These are phyloP conservation scores for Rhizopus stolonifer DNA, from an alignment of 371 early-diverging fungal genomes.

Conservation along the genomic window DNA sequence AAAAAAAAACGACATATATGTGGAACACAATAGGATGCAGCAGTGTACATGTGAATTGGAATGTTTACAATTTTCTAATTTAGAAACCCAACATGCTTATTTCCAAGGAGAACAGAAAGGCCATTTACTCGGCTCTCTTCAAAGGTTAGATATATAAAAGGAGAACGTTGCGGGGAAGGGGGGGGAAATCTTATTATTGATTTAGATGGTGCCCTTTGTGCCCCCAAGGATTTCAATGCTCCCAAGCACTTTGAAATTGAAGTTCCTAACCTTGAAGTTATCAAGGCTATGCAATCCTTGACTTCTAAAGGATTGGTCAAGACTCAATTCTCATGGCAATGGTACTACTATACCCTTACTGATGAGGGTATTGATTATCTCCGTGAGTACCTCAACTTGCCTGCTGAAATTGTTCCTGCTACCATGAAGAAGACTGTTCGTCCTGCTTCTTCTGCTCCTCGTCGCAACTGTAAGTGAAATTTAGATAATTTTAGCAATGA, in stretches of 20 bases:
- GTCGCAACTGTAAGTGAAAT: conserved; percentile 60
- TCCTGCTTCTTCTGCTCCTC: conserved; percentile 59
- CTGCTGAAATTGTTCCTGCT: conserved; percentile 95
- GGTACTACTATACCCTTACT: conserved; percentile 99
- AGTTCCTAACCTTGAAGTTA: conserved; percentile 97
- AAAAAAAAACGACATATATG: neutral
- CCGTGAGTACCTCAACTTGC: conserved; percentile 96
- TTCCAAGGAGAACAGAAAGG: conserved; percentile 94
- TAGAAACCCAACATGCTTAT: conserved; percentile 87
- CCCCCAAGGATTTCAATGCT: conserved; percentile 97
- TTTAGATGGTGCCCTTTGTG: conserved; percentile 96
- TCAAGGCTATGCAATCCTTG: too few species aligned
- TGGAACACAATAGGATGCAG: neutral
- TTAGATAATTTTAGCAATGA: too few species aligned
- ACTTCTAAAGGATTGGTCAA: too few species aligned
- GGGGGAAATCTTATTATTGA: conserved; percentile 29
- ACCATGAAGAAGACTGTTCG: conserved; percentile 93
- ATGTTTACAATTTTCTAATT: neutral
- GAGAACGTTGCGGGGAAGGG: neutral
- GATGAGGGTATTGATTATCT: conserved; percentile 97
- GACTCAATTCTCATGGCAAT: too few species aligned
- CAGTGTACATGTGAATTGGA: neutral
- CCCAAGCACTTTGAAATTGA: conserved; percentile 93
- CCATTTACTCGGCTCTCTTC: conserved; percentile 91
- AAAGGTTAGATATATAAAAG: conserved; percentile 63